phyloP scores from a whole-genome alignment of 1,284 basidiomycete genomes.

The Cystobasidium pallidum region DNA sequence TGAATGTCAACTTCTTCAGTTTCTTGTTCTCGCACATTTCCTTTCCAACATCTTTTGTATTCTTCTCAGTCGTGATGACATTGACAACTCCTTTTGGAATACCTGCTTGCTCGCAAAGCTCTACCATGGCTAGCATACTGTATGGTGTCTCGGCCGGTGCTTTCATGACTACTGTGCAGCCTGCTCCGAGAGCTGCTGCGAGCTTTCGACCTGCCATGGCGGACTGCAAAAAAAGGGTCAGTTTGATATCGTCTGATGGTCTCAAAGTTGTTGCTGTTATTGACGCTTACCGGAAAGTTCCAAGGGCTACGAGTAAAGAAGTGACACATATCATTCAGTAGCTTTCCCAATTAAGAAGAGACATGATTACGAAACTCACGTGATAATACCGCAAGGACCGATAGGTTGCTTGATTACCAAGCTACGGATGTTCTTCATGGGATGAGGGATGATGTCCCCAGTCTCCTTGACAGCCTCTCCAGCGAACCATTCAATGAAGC shows the following conservation, averaged over 20 bases:
- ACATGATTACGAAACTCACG: conserved; percentile 40
- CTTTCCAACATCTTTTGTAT: conserved; percentile 72
- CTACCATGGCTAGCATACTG: conserved; percentile 83
- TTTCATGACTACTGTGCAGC: conserved; percentile 81
- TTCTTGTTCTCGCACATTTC: conserved; percentile 60
- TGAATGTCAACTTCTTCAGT: conserved; percentile 81
- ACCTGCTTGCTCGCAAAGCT: conserved; percentile 73
- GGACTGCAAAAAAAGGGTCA: conserved; percentile 79
- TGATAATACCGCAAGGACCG: conserved; percentile 48
- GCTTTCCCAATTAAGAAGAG: background rate
- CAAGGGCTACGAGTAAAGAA: conserved; percentile 34
- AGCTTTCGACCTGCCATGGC: conserved; percentile 92
- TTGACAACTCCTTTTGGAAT: conserved; percentile 95
- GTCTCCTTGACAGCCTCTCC: conserved; percentile 79
- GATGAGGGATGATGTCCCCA: conserved; percentile 77
- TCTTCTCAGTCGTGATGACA: conserved; percentile 78
- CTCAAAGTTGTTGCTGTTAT: background rate
- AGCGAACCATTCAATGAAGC: conserved; percentile 61
- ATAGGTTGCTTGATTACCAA: conserved; percentile 81
- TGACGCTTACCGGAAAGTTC: conserved; percentile 43
- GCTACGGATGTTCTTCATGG: conserved; percentile 74
- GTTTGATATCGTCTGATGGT: background rate
- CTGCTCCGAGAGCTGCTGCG: conserved; percentile 80
- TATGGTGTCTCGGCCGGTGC: conserved; percentile 95
- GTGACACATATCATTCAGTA: background rate